A percentile compares a stretch with the other conserved stretches of the same genome.
Evolutionary conservation across 2,329 filamentous ascomycete species (phyloP).

Genomic region (Calcarisporium arbuscula): DNA sequence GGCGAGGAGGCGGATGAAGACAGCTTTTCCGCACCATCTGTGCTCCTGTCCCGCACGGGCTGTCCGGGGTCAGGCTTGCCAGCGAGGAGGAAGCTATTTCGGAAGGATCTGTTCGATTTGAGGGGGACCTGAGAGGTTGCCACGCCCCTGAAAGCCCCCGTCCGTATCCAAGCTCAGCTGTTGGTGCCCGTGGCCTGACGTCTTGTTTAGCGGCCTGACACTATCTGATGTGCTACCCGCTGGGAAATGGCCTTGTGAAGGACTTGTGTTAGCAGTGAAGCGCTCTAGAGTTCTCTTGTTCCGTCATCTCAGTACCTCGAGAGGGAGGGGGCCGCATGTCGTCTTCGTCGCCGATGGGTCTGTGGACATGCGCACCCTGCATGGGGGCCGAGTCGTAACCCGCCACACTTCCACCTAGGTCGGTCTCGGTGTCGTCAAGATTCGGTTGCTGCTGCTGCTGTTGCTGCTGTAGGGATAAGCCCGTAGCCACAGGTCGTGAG

Average conservation of each 20-base stretch:
- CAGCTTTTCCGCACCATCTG: slow-evolving; percentile 72
- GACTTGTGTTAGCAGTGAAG: slow-evolving; percentile 68
- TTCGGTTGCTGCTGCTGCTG: slow-evolving; percentile 15
- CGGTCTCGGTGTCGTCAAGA: slow-evolving; percentile 34
- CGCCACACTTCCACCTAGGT: slow-evolving; percentile 35
- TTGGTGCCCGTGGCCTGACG: slow-evolving; percentile 18
- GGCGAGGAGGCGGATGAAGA: slow-evolving; percentile 75
- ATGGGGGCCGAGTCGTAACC: slow-evolving; percentile 40
- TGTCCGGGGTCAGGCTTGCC: slow-evolving; percentile 44
- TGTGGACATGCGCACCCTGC: slow-evolving; percentile 15
- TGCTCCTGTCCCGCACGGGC: slow-evolving; percentile 47
- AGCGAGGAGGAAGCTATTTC: slow-evolving; percentile 66
- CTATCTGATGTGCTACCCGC: slow-evolving; percentile 67
- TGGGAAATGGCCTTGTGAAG: slow-evolving; percentile 52
- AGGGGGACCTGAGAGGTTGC: slow-evolving; percentile 54
- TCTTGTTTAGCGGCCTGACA: slow-evolving; percentile 64
- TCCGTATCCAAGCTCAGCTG: slow-evolving; percentile 54
- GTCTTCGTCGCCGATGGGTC: slow-evolving; percentile 29
- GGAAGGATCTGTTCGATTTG: slow-evolving; percentile 70
- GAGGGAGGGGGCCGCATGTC: slow-evolving; percentile 60
- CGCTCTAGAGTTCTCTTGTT: slow-evolving; percentile 65
- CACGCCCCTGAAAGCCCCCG: slow-evolving; percentile 49
- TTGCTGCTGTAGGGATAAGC: slow-evolving; percentile 24
- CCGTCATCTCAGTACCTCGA: slow-evolving; percentile 74
- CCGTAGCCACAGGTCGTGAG: slow-evolving; percentile 34